These are phyloP conservation scores for Boletus fagicola DNA, from an alignment of 768 basidiomycete species.

Conservation along the genomic window DNA sequence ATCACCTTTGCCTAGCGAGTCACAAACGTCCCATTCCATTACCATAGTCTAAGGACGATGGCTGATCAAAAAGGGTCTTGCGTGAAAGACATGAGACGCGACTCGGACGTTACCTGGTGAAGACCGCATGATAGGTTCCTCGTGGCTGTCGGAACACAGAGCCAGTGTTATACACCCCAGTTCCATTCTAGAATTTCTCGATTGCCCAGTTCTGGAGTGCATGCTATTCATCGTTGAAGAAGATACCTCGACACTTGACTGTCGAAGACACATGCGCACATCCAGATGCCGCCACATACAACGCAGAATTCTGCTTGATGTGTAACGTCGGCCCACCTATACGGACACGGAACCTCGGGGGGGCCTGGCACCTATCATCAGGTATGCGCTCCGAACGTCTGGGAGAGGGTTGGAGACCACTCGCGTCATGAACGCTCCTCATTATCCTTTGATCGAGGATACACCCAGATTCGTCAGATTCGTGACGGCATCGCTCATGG, in stretches of 20 bases:
- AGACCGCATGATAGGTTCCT: too few relatives aligned
- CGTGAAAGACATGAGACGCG: too few relatives aligned
- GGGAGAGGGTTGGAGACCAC: constrained; percentile 1
- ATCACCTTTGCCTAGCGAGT: constrained; percentile 32
- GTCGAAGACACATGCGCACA: constrained; percentile 34
- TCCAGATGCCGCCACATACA: not conserved
- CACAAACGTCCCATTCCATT: constrained; percentile 31
- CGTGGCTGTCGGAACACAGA: too few relatives aligned
- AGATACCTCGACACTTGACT: constrained; percentile 62
- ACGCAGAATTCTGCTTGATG: not conserved
- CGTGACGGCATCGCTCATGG: constrained; percentile 1
- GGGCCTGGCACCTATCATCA: not conserved
- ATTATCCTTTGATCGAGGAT: not conserved
- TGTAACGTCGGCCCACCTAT: not conserved
- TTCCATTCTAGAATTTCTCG: too few relatives aligned
- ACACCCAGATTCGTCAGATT: not conserved
- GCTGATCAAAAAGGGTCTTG: too few relatives aligned
- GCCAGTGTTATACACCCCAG: not conserved
- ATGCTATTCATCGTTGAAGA: not conserved
- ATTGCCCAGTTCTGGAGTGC: not conserved
- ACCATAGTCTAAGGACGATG: too few relatives aligned
- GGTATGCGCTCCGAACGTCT: not conserved
- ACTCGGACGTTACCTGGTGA: too few relatives aligned
- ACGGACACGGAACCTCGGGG: not conserved
- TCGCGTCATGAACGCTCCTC: constrained; percentile 1